phyloP scores from a whole-genome alignment of 805 yeast species.

The Metschnikowia santaceciliae region DNA sequence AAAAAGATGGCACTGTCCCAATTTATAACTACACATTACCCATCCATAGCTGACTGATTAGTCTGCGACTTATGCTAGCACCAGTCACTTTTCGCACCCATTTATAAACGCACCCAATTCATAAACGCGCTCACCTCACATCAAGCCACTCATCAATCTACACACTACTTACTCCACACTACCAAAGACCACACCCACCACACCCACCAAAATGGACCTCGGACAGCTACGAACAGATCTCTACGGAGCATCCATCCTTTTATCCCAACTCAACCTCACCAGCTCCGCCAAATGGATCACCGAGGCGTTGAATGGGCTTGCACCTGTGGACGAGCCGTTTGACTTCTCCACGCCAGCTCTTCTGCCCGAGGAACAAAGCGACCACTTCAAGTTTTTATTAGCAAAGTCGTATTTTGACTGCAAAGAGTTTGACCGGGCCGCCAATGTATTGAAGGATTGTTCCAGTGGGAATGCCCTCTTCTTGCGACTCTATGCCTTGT shows the following conservation, averaged over 20 bases:
- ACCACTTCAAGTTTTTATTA: slow-evolving; percentile 45
- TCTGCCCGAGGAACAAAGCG: slow-evolving; percentile 32
- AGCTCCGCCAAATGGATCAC: slow-evolving; percentile 80
- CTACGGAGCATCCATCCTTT: slow-evolving; percentile 28
- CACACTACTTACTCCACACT: not conserved
- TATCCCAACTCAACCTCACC: slow-evolving; percentile 56
- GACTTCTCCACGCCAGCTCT: slow-evolving; percentile 12
- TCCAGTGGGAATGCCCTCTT: slow-evolving; percentile 52
- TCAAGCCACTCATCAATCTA: not conserved
- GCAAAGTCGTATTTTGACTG: slow-evolving; percentile 76
- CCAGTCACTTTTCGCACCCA: not conserved
- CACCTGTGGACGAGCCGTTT: slow-evolving; percentile 13
- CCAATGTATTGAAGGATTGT: slow-evolving; percentile 51
- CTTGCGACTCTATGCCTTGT: slow-evolving; percentile 63
- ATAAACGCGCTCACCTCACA: not conserved
- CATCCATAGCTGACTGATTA: no score
- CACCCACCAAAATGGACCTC: not conserved
- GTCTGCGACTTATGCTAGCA: not conserved
- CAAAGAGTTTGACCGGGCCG: slow-evolving; percentile 81
- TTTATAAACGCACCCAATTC: not conserved
- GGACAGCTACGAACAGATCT: slow-evolving; percentile 22
- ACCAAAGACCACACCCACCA: not conserved
- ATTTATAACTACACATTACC: no score
- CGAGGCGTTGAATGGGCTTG: slow-evolving; percentile 71
- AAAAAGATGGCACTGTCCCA: no score